Percentiles rank a stretch among this genome's conserved stretches.
Conservation (phyloP, 495 filamentous ascomycete genomes). For the Penicillium coprophilum region DNA sequence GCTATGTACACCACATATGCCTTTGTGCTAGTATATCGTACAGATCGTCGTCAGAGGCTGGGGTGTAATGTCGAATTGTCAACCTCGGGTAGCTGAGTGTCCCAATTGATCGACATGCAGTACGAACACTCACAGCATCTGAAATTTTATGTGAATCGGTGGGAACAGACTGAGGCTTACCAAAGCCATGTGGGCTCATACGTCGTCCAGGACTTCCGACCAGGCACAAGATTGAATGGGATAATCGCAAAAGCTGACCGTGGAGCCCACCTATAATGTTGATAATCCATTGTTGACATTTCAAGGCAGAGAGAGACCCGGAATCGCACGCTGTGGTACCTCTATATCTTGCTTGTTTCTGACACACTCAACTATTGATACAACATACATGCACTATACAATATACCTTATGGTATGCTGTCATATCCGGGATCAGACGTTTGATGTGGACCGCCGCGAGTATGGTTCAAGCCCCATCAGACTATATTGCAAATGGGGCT, state of each 20-base stretch:
- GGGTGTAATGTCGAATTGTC: conserved; percentile 4
- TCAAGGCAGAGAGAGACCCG: not conserved
- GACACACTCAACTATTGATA: not conserved
- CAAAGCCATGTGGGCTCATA: not conserved
- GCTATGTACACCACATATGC: not conserved
- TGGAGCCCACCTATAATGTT: not conserved
- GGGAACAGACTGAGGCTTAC: not conserved
- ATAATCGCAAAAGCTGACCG: not conserved
- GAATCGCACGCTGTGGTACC: not conserved
- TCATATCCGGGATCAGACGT: conserved; percentile 11
- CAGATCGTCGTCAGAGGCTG: not conserved
- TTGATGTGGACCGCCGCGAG: not conserved
- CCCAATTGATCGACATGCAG: not conserved
- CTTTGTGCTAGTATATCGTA: not conserved
- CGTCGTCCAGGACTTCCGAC: not conserved
- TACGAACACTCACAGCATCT: not conserved
- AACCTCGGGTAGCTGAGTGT: not conserved
- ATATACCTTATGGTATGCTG: not conserved
- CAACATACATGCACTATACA: not conserved
- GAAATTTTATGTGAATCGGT: not conserved
- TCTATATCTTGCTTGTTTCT: not conserved
- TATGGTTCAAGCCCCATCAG: conserved; percentile 6
- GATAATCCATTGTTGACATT: not conserved
- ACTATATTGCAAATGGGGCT: not conserved
- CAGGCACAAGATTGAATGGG: not conserved